phyloP scores from a whole-genome alignment of 495 filamentous ascomycete genomes.

The Lasiosphaeris hirsuta region DNA sequence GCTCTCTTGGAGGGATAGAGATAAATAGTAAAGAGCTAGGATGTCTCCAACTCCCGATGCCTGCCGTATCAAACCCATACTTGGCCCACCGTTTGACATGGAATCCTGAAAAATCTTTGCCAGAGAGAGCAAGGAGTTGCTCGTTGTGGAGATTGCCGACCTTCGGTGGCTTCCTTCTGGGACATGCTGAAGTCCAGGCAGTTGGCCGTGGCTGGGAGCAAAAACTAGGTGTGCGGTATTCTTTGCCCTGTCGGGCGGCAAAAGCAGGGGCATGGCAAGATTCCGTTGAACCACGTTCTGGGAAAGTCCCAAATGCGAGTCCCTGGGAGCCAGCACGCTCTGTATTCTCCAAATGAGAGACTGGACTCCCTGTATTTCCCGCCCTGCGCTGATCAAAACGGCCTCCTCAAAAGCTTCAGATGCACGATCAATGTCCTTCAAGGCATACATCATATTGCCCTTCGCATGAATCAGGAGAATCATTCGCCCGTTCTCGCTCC shows the following conservation, averaged over 20 bases:
- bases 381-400: slow-evolving; percentile 81
- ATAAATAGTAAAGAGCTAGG: slow-evolving; percentile 92
- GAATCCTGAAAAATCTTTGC: slow-evolving; percentile 99
- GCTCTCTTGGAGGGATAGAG: slow-evolving; percentile 89
- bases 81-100: slow-evolving; percentile 74
- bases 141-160: slow-evolving; percentile 87
- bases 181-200: slow-evolving; percentile 80
- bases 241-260: slow-evolving; percentile 80
- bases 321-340: slow-evolving; percentile 56
- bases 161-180: slow-evolving; percentile 68
- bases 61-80: slow-evolving; percentile 54
- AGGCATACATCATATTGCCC: slow-evolving; percentile 94
- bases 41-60: slow-evolving; percentile 87
- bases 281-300: slow-evolving; percentile 17
- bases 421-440: slow-evolving; percentile 79
- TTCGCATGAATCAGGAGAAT: slow-evolving; percentile 91
- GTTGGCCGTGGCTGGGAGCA: slow-evolving; percentile 61
- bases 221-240: slow-evolving; percentile 86
- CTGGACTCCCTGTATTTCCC: slow-evolving; percentile 66
- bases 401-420: slow-evolving; percentile 94
- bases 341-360: slow-evolving; percentile 81
- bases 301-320: slow-evolving; percentile 28
- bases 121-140: slow-evolving; percentile 90
- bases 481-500: slow-evolving; percentile 89
- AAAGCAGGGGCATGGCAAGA: slow-evolving; percentile 54